phyloP scores from a whole-genome alignment of 768 basidiomycete species.

The Panus rudis region DNA sequence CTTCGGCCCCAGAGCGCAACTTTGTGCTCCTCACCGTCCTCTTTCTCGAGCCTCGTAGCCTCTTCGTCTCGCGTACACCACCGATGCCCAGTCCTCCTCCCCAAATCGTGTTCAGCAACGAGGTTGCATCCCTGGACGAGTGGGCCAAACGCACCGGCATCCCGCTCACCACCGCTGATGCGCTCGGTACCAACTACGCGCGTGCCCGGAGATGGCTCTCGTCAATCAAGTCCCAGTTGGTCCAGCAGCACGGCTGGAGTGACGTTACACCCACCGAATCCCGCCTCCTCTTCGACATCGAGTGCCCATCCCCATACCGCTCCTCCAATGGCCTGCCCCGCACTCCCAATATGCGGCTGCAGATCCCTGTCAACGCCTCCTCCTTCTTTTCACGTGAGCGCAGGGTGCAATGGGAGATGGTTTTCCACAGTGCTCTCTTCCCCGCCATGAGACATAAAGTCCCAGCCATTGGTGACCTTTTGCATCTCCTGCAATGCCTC shows the following conservation, averaged over 20 bases:
- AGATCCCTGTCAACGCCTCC: slow-evolving; percentile 71
- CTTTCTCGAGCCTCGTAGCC: slow-evolving; percentile 6
- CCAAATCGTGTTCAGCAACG: slow-evolving; percentile 71
- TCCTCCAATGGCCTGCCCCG: slow-evolving; percentile 71
- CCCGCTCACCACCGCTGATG: slow-evolving; percentile 77
- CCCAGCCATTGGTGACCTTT: slow-evolving; percentile 30
- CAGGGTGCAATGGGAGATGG: slow-evolving; percentile 86
- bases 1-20: neutral
- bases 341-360: slow-evolving; percentile 63
- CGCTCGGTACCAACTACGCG: slow-evolving; percentile 73
- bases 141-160: slow-evolving; percentile 78
- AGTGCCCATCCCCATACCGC: slow-evolving; percentile 72
- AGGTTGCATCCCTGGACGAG: slow-evolving; percentile 75
- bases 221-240: slow-evolving; percentile 52
- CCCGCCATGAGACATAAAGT: slow-evolving; percentile 31
- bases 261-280: slow-evolving; percentile 52
- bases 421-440: slow-evolving; percentile 50
- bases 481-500: slow-evolving; percentile 34
- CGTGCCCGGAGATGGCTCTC: slow-evolving; percentile 74
- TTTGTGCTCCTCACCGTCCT: neutral
- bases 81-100: slow-evolving; percentile 29
- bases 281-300: slow-evolving; percentile 74
- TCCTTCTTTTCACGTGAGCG: slow-evolving; percentile 84
- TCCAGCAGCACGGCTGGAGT: slow-evolving; percentile 65
- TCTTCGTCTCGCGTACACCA: slow-evolving; percentile 14